phyloP scores from a whole-genome alignment of 2,329 filamentous ascomycete species.

The Diaporthe amygdali region DNA sequence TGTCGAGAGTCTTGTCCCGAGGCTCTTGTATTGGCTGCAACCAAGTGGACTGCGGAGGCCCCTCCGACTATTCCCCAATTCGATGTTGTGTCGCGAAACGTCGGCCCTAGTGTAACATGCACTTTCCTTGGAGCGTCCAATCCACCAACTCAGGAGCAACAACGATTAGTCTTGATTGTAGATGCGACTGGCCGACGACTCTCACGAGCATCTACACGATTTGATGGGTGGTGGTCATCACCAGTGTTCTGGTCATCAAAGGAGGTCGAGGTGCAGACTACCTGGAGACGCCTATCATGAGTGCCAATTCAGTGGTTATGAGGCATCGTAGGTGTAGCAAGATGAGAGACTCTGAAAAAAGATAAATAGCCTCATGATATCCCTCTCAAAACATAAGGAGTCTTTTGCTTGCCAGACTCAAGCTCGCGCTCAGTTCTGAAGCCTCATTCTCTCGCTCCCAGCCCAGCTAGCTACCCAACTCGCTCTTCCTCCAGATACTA shows the following conservation, averaged over 20 bases:
- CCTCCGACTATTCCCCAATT: conserved; percentile 13
- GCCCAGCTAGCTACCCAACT: neutral
- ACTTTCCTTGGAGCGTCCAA: neutral
- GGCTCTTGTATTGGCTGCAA: neutral
- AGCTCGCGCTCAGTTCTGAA: neutral
- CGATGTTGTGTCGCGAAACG: conserved; percentile 10
- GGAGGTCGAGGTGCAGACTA: neutral
- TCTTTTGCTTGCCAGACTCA: neutral
- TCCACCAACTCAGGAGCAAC: neutral
- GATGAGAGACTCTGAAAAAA: neutral
- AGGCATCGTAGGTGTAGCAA: too few species aligned
- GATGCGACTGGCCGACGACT: neutral
- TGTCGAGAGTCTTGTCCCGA: conserved; percentile 6
- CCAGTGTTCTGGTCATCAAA: neutral
- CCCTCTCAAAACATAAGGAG: neutral
- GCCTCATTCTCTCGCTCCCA: neutral
- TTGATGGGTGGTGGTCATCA: neutral
- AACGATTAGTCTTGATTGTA: neutral
- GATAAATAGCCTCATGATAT: neutral
- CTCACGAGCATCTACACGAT: neutral
- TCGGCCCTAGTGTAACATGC: neutral
- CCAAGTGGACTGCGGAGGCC: neutral
- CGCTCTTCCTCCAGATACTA: neutral
- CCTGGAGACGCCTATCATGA: neutral
- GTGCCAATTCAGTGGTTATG: neutral